Percentiles rank a stretch among this genome's conserved stretches.
Evolutionary conservation across 164 flowering plant genomes (phyloP).

Genomic region (grape (Vitis vinifera)): DNA sequence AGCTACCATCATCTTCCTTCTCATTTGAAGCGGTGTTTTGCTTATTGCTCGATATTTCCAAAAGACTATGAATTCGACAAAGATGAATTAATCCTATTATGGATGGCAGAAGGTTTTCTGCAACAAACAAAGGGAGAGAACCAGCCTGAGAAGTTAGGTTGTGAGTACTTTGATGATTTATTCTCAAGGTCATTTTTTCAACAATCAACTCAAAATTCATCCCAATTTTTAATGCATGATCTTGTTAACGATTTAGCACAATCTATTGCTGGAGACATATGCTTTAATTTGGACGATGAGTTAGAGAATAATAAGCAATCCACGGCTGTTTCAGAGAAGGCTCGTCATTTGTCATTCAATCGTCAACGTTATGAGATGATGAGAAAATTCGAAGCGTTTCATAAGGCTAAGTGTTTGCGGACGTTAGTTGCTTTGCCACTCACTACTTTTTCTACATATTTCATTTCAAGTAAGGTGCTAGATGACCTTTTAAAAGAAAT

Average conservation of each 20-base stretch:
- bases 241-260: constrained; percentile 9
- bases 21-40: constrained; percentile 20
- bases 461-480: neutral
- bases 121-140: neutral
- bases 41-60: too few relatives aligned
- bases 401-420: neutral
- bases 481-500: neutral
- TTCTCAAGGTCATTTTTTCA: too few relatives aligned
- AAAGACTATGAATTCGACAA: too few relatives aligned
- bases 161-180: neutral
- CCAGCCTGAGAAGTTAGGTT: neutral
- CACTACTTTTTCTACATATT: neutral
- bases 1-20: constrained; percentile 28
- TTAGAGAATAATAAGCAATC: constrained; percentile 1
- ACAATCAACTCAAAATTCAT: too few relatives aligned
- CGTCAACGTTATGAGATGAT: neutral
- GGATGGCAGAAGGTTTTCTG: constrained; percentile 1
- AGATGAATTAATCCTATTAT: neutral
- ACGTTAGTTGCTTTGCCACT: constrained; percentile 5
- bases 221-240: too few relatives aligned
- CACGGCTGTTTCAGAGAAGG: neutral
- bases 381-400: too few relatives aligned
- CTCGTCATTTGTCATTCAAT: constrained; percentile 14
- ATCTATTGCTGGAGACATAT: neutral
- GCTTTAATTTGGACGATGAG: neutral